A percentile compares a stretch with the other conserved stretches of the same genome.
Evolutionary conservation across 257 asterid genomes (phyloP).

Genomic region (Scutellaria minor): DNA sequence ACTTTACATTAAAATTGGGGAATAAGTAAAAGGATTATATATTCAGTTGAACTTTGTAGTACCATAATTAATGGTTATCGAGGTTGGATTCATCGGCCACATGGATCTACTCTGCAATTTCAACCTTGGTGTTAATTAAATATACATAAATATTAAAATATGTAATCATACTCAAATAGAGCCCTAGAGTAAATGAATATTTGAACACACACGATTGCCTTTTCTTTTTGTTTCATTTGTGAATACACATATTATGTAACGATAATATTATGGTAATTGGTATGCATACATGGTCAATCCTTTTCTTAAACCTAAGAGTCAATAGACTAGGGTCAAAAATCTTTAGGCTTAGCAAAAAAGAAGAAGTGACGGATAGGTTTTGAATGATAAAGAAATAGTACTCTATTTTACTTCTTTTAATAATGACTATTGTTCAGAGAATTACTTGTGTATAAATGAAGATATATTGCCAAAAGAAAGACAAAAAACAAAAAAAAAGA

Average conservation of each 20-base stretch:
- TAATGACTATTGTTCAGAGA: no score
- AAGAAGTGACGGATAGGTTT: no score
- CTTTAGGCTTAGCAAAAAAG: no score
- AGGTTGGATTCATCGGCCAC: conserved; percentile 30
- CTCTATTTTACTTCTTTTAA: no score
- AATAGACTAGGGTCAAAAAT: no score
- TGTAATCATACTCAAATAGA: neutral
- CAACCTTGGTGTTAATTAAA: neutral
- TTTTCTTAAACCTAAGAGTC: no score
- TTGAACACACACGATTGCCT: neutral
- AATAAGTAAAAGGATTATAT: neutral
- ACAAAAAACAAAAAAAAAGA: conserved; percentile 1
- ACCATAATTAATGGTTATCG: neutral
- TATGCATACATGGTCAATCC: no score
- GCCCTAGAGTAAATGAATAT: neutral
- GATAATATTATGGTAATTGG: no score
- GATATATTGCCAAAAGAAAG: no score
- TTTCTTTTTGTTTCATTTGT: neutral
- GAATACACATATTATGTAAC: no score
- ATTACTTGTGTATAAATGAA: neutral
- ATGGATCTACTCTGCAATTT: conserved; percentile 20
- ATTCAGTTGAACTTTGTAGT: conserved; percentile 19
- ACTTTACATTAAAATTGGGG: neutral
- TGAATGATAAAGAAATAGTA: no score
- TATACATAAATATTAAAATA: neutral